Evolutionary conservation across 495 filamentous ascomycete species (phyloP).

Genomic region (Filosporella fistucella): DNA sequence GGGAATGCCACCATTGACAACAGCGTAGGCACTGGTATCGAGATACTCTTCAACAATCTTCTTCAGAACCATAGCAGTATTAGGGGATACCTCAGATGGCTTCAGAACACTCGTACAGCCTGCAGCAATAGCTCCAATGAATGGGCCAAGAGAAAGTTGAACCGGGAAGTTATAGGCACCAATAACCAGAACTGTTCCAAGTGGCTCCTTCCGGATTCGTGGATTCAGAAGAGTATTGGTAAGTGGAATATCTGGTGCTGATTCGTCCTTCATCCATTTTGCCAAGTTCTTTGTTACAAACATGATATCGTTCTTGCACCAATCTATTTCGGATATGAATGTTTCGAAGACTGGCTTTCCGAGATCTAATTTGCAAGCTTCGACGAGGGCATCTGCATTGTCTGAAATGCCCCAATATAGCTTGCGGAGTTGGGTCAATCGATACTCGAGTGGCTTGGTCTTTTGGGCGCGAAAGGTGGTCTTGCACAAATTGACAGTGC

Average conservation of each 20-base stretch:
- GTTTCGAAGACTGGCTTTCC: conserved; percentile 69
- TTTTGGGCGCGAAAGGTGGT: conserved; percentile 69
- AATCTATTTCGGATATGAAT: conserved; percentile 63
- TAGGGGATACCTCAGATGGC: conserved; percentile 76
- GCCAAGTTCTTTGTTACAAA: conserved; percentile 70
- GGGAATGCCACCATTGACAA: conserved; percentile 75
- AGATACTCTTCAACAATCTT: conserved; percentile 67
- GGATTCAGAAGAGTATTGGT: conserved; percentile 64
- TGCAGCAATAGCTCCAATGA: conserved; percentile 86
- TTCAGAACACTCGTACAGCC: conserved; percentile 89
- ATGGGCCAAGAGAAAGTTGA: conserved; percentile 69
- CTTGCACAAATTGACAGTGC: conserved; percentile 50
- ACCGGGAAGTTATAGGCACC: conserved; percentile 92
- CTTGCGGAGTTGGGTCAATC: conserved; percentile 80
- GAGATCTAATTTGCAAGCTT: conserved; percentile 71
- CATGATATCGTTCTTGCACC: conserved; percentile 73
- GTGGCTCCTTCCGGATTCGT: conserved; percentile 80
- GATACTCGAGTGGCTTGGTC: conserved; percentile 76
- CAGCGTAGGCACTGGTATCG: conserved; percentile 69
- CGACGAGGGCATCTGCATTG: conserved; percentile 60
- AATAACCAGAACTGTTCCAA: conserved; percentile 81
- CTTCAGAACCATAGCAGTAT: conserved; percentile 72
- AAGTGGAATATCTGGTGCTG: conserved; percentile 60
- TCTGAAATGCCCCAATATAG: conserved; percentile 90
- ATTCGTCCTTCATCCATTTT: conserved; percentile 79